phyloP scores from a whole-genome alignment of 2,329 filamentous ascomycete genomes.

The Aspergillus tubingensis region DNA sequence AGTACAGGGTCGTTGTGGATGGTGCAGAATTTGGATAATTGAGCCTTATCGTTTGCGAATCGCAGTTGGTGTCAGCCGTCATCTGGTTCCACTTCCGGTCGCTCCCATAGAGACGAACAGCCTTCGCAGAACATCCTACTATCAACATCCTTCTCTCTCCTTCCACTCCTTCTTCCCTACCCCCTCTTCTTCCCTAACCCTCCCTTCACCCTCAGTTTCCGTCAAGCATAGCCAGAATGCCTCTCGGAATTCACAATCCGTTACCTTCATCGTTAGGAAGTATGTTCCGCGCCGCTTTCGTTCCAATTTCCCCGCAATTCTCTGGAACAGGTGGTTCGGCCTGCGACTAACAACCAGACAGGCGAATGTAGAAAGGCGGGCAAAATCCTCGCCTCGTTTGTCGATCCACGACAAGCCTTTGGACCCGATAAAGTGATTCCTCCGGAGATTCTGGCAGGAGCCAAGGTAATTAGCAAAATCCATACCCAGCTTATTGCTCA shows the following conservation, averaged over 20 bases:
- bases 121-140: slow-evolving; percentile 15
- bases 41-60: slow-evolving; percentile 11
- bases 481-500: not conserved
- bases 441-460: slow-evolving; percentile 81
- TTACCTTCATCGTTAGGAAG: slow-evolving; percentile 52
- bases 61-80: slow-evolving; percentile 19
- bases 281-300: slow-evolving; percentile 33
- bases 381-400: slow-evolving; percentile 91
- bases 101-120: slow-evolving; percentile 24
- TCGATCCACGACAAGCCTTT: slow-evolving; percentile 90
- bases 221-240: slow-evolving; percentile 36
- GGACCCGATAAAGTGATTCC: slow-evolving; percentile 98
- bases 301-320: slow-evolving; percentile 36
- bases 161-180: not conserved
- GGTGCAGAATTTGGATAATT: not conserved
- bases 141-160: slow-evolving; percentile 18
- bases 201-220: slow-evolving; percentile 8
- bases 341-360: slow-evolving; percentile 42
- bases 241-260: slow-evolving; percentile 50
- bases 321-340: slow-evolving; percentile 17
- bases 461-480: slow-evolving; percentile 65
- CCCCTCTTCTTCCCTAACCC: not conserved
- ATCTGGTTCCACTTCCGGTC: slow-evolving; percentile 30
- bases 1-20: not conserved
- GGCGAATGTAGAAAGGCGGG: slow-evolving; percentile 97